These are phyloP conservation scores for Coemansia sp. DNA, from an alignment of 192 early-diverging fungal species.

Conservation along the genomic window DNA sequence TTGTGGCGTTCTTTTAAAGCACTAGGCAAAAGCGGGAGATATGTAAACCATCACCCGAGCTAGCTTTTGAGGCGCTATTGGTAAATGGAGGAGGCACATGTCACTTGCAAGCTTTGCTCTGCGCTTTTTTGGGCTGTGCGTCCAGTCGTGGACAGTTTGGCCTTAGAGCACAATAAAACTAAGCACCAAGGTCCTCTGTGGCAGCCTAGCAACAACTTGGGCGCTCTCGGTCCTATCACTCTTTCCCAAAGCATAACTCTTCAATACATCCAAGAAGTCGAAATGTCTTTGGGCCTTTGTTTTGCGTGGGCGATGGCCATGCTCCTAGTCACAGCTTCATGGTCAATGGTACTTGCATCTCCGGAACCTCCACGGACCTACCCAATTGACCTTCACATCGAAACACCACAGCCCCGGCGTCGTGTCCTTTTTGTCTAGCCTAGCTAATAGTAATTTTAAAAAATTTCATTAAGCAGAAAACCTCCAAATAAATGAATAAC, in stretches of 20 bases:
- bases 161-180: background rate
- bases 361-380: constrained; percentile 20
- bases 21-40: background rate
- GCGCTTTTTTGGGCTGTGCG: background rate
- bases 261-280: background rate
- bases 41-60: background rate
- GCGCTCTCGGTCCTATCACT: background rate
- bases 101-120: background rate
- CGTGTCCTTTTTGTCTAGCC: constrained; percentile 11
- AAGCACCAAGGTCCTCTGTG: background rate
- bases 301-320: background rate
- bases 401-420: constrained; percentile 27
- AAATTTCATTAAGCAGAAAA: background rate
- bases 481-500: background rate
- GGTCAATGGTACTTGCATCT: background rate
- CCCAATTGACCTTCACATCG: constrained; percentile 31
- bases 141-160: background rate
- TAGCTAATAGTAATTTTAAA: background rate
- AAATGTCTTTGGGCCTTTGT: background rate
- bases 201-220: background rate
- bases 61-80: background rate
- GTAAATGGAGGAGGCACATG: background rate
- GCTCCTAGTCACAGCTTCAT: background rate
- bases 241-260: too few species aligned
- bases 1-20: background rate